These are phyloP conservation scores for Psilocybe tampanensis DNA, from an alignment of 768 basidiomycete genomes.

Conservation along the genomic window DNA sequence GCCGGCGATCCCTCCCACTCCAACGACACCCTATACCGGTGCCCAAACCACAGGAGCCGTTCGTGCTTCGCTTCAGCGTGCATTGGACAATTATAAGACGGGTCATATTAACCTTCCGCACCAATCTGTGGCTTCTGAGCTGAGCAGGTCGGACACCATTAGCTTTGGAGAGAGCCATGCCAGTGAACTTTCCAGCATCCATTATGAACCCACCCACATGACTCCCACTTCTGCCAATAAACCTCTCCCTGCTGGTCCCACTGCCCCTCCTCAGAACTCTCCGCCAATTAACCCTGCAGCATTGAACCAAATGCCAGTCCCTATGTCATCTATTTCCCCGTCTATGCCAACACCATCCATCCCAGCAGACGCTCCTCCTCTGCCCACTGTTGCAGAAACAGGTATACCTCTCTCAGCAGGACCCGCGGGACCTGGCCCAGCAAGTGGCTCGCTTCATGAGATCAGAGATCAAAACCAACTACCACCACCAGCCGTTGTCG, in stretches of 20 bases:
- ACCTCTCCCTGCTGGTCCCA: conserved; percentile 25
- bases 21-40: conserved; percentile 59
- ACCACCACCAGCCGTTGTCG: conserved; percentile 19
- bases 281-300: conserved; percentile 33
- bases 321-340: conserved; percentile 29
- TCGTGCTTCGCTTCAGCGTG: conserved; percentile 75
- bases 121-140: conserved; percentile 49
- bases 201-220: conserved; percentile 24
- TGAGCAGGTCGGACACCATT: conserved; percentile 71
- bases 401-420: conserved; percentile 71
- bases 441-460: conserved; percentile 63
- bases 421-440: conserved; percentile 62
- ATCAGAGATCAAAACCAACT: conserved; percentile 35
- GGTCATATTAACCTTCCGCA: conserved; percentile 60
- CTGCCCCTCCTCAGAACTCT: conserved; percentile 19
- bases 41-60: conserved; percentile 64
- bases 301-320: conserved; percentile 43
- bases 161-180: conserved; percentile 89
- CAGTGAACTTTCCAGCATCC: conserved; percentile 64
- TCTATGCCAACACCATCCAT: conserved; percentile 46
- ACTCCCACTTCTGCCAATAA: conserved; percentile 19
- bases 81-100: conserved; percentile 76
- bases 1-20: conserved; percentile 67
- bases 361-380: conserved; percentile 26
- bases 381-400: conserved; percentile 69